A percentile compares a stretch with the other conserved stretches of the same genome.
phyloP scores from a whole-genome alignment of 1,284 basidiomycete genomes.

The Peniophora sp. region DNA sequence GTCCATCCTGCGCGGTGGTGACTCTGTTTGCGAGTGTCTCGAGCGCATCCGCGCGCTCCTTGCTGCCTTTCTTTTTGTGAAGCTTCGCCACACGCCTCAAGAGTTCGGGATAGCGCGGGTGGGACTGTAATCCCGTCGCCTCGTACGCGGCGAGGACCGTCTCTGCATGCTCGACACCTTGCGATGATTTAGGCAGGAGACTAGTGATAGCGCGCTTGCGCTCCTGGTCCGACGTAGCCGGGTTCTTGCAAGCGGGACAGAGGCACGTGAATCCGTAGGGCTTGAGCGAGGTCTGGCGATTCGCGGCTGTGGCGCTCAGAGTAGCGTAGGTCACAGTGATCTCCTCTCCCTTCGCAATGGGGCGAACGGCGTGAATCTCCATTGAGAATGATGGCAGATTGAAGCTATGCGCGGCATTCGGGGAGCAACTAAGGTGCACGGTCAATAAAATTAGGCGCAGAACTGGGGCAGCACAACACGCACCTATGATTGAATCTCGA shows the following conservation, averaged over 20 bases:
- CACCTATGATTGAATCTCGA: not conserved
- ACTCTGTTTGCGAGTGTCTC: too few species aligned
- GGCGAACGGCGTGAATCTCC: constrained; percentile 2
- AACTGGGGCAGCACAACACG: not conserved
- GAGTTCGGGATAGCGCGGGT: not conserved
- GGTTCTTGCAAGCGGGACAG: constrained; percentile 2
- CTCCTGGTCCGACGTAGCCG: not conserved
- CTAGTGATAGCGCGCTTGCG: not conserved
- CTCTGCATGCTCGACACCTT: not conserved
- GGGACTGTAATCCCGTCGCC: not conserved
- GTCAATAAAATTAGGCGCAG: not conserved
- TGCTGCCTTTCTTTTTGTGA: not conserved
- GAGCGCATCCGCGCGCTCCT: not conserved
- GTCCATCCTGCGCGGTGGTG: too few species aligned
- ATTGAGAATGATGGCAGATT: constrained; percentile 2
- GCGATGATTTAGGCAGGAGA: not conserved
- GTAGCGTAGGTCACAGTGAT: constrained; percentile 2
- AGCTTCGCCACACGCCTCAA: not conserved
- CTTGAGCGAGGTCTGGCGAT: constrained; percentile 3
- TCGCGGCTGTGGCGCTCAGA: not conserved
- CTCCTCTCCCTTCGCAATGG: constrained; percentile 5
- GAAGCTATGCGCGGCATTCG: not conserved
- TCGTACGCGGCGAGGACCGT: not conserved
- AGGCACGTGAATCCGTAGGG: constrained; percentile 4
- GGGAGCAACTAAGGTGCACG: not conserved